A percentile compares a stretch with the other conserved stretches of the same genome.
Evolutionary conservation across 1,284 basidiomycete genomes (phyloP).

Genomic region (Cryptococcus sp.): DNA sequence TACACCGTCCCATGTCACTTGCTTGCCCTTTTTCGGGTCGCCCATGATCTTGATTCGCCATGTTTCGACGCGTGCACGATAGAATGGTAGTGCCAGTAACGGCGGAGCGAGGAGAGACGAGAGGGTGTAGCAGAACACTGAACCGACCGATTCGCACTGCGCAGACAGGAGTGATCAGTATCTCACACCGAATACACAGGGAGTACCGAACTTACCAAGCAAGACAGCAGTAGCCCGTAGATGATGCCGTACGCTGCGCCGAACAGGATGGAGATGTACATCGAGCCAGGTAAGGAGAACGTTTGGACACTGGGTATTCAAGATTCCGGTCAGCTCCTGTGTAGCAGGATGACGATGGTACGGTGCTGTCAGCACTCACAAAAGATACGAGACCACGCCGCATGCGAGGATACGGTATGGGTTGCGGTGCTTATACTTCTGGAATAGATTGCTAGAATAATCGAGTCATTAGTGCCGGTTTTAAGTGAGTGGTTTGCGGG

Average conservation of each 20-base stretch:
- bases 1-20: slow-evolving; percentile 47
- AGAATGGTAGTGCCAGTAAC: slow-evolving; percentile 78
- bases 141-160: slow-evolving; percentile 82
- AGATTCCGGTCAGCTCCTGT: slow-evolving; percentile 4
- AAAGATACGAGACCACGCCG: slow-evolving; percentile 85
- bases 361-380: slow-evolving; percentile 62
- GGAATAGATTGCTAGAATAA: slow-evolving; percentile 61
- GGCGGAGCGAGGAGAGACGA: slow-evolving; percentile 87
- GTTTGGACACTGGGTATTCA: slow-evolving; percentile 73
- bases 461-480: neutral
- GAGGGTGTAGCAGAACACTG: slow-evolving; percentile 89
- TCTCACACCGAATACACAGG: neutral
- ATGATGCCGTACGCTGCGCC: slow-evolving; percentile 96
- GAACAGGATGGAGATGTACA: slow-evolving; percentile 96
- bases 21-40: slow-evolving; percentile 45
- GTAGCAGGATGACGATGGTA: too few species aligned
- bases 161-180: slow-evolving; percentile 4
- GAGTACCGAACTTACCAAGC: slow-evolving; percentile 58
- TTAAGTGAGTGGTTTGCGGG: neutral
- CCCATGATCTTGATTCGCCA: slow-evolving; percentile 54
- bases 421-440: slow-evolving; percentile 84
- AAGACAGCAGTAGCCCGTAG: slow-evolving; percentile 83
- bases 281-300: slow-evolving; percentile 93
- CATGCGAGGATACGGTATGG: slow-evolving; percentile 77
- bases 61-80: slow-evolving; percentile 55